Conservation (phyloP, 1,284 basidiomycete species). For the Naganishia sp. region DNA sequence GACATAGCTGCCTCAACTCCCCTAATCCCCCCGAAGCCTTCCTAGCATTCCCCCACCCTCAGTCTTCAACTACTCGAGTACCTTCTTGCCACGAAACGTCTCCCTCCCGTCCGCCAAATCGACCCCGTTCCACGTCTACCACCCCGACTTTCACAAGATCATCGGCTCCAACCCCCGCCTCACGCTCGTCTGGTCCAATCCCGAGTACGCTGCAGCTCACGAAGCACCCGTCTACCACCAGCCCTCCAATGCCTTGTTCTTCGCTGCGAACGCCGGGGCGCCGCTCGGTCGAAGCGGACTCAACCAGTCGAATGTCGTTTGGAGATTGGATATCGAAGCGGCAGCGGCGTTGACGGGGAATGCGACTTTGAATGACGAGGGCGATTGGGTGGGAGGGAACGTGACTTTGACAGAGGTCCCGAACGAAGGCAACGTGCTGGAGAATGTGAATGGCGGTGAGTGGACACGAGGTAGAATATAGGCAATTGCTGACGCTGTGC, state of each 20-base stretch:
- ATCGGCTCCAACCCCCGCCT: conserved; percentile 65
- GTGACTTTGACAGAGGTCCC: conserved; percentile 16
- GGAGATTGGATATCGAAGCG: conserved; percentile 22
- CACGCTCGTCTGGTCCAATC: conserved; percentile 60
- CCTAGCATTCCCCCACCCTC: conserved; percentile 9
- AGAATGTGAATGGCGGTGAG: conserved; percentile 53
- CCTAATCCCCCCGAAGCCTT: conserved; percentile 1
- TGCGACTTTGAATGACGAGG: conserved; percentile 29
- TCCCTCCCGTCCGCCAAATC: conserved; percentile 37
- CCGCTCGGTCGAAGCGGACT: conserved; percentile 51
- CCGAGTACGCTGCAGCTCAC: conserved; percentile 67
- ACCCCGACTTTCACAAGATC: conserved; percentile 62
- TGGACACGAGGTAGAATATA: conserved; percentile 36
- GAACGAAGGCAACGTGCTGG: conserved; percentile 13
- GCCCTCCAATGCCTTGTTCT: conserved; percentile 63
- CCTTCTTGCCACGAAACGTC: conserved; percentile 46
- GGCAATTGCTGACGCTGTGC: background rate
- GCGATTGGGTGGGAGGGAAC: conserved; percentile 42
- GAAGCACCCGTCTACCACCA: conserved; percentile 62
- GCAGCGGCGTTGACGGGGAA: background rate
- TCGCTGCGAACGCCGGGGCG: conserved; percentile 59
- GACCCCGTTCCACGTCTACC: conserved; percentile 65
- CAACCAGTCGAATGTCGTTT: conserved; percentile 55
- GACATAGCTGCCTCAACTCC: background rate
- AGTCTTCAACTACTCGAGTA: conserved; percentile 15